phyloP scores from a whole-genome alignment of 306 rosid genomes.

The Vigna radiata region DNA sequence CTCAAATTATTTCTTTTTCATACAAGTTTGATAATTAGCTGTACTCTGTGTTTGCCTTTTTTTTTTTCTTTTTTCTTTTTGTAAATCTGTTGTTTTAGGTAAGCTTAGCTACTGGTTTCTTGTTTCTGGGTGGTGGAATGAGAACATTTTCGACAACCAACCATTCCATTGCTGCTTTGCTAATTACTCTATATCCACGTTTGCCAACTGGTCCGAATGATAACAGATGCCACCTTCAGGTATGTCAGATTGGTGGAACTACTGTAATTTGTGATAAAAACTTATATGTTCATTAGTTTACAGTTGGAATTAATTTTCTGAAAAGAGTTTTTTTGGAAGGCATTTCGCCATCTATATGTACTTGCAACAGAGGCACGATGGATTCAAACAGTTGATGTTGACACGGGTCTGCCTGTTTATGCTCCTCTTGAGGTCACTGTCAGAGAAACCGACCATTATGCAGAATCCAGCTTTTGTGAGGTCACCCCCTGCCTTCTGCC shows the following conservation, averaged over 20 bases:
- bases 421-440: conserved; percentile 89
- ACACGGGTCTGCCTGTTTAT: conserved; percentile 93
- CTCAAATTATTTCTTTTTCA: neutral
- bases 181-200: conserved; percentile 94
- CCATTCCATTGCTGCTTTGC: conserved; percentile 89
- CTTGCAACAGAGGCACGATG: conserved; percentile 98
- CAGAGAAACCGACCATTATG: conserved; percentile 89
- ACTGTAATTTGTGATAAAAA: conserved; percentile 13
- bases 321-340: conserved; percentile 59
- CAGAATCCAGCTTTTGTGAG: conserved; percentile 92
- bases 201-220: conserved; percentile 96
- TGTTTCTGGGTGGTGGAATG: conserved; percentile 99
- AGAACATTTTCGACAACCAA: conserved; percentile 89
- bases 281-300: neutral
- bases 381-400: conserved; percentile 98
- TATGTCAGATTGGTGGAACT: conserved; percentile 44
- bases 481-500: conserved; percentile 98
- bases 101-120: conserved; percentile 92
- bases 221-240: conserved; percentile 99
- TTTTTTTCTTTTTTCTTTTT: conserved; percentile 4
- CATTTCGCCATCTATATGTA: conserved; percentile 92
- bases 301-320: conserved; percentile 37
- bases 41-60: conserved; percentile 27
- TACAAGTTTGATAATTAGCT: conserved; percentile 7
- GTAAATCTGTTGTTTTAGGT: conserved; percentile 62